Evolutionary conservation across 768 basidiomycete species (phyloP).

Genomic region (Kwoniella mangroviensis): DNA sequence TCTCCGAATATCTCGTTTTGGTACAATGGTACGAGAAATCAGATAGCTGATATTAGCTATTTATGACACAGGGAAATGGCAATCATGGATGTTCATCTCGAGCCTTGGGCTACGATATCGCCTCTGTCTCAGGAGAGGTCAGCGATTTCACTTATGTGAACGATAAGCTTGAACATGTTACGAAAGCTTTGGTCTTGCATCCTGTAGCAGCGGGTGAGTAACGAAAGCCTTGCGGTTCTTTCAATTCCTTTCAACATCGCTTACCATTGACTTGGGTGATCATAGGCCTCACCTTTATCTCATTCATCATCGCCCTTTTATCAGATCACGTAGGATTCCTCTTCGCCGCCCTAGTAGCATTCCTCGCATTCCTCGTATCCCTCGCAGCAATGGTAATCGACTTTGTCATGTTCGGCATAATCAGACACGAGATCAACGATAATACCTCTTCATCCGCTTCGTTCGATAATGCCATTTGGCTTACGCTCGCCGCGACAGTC

Average conservation of each 20-base stretch:
- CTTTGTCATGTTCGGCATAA: conserved; percentile 50
- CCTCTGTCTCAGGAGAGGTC: conserved; percentile 22
- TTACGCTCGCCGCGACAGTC: conserved; percentile 83
- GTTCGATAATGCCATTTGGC: conserved; percentile 71
- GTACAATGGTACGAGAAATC: too few relatives aligned
- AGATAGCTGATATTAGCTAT: too few relatives aligned
- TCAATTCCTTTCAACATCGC: background rate
- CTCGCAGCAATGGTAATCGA: conserved; percentile 52
- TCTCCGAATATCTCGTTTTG: too few relatives aligned
- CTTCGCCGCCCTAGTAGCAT: conserved; percentile 47
- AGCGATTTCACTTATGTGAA: conserved; percentile 27
- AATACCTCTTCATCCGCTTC: conserved; percentile 21
- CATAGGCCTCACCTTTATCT: conserved; percentile 54
- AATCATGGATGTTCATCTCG: conserved; percentile 27
- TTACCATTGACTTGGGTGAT: background rate
- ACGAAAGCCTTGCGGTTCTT: background rate
- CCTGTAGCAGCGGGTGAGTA: conserved; percentile 54
- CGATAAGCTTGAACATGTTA: conserved; percentile 32
- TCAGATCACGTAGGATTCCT: conserved; percentile 55
- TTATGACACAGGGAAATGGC: conserved; percentile 5
- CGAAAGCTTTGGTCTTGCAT: conserved; percentile 56
- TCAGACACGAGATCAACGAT: conserved; percentile 38
- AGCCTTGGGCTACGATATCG: conserved; percentile 37
- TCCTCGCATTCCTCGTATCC: conserved; percentile 55
- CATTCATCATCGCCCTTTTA: conserved; percentile 54